Base-by-base conservation (phyloP, 2,329 filamentous ascomycete species). In the Trichoderma oligosporum region DNA sequence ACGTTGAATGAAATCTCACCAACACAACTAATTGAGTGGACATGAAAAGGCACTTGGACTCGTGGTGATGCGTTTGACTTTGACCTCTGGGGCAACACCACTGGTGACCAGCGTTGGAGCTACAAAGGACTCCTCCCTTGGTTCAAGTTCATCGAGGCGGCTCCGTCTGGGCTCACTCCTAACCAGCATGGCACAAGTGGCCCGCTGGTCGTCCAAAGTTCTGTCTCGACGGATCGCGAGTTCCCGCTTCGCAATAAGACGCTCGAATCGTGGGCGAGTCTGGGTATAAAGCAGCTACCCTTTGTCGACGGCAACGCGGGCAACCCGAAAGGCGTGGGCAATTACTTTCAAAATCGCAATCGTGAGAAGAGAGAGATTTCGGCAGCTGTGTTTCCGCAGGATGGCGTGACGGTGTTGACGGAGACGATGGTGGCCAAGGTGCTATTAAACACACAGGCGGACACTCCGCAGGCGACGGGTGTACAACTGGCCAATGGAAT, bases 121-220 rank as follows among this genome's bases (percentile, higher is more conserved):
- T 77, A 76, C 44, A 65, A 76, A 4, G 70, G 71, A 7, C 68
- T 80, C 33, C 67, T 75, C 27, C 74, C 74, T 2, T 82, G 76
- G 62, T 69, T 77, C 44, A 63, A 66, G 29, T 74, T 71, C 58
- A 61, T 68, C 0, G 75, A 77, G n/a, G 69, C 64, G 9, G 63
- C 63, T 14, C 68, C 70, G 1, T 67, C 65, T 22, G n/a, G n/a
- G n/a, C 66, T 68, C 46, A 62, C 74, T 24, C 18, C 64, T 0
- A 63, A 70, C 4, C 68, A 74, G 33, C 69, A 74, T 59, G 72
- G 70, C 7, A 58, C 72, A 12, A 68, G 74, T 25, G 70, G 71
- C 1, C 74, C 73, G 2, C 66, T 73, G 11, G 58, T 66, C 4
- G 64, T 72, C 27, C 64, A 65, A 33, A 65, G 66, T 1, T 61